A percentile compares a stretch with the other conserved stretches of the same genome.
Conservation (phyloP, 331 rosid species). For the Cydonia oblonga region DNA sequence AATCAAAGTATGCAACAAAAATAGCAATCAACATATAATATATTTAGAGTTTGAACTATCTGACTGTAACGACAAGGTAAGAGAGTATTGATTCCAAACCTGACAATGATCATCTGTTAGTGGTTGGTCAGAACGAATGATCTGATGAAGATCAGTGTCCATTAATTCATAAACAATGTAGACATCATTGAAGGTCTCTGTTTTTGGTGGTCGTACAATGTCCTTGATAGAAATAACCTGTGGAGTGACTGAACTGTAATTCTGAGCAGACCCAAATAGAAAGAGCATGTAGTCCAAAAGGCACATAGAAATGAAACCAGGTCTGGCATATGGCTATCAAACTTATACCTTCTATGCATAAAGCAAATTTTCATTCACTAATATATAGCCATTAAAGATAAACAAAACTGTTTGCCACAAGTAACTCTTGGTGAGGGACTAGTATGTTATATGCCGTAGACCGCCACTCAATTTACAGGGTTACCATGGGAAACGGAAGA, state of each 20-base stretch:
- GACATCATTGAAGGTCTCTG: conserved; percentile 74
- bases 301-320: not conserved
- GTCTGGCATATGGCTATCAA: not conserved
- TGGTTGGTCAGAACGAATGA: conserved; percentile 69
- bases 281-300: conserved; percentile 1
- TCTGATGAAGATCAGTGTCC: conserved; percentile 95
- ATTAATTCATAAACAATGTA: conserved; percentile 89
- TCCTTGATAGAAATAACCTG: conserved; percentile 73
- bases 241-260: not conserved
- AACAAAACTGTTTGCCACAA: not conserved
- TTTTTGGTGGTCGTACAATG: conserved; percentile 68
- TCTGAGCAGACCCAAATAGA: conserved; percentile 3
- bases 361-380: not conserved
- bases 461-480: not conserved
- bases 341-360: not conserved
- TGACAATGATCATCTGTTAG: conserved; percentile 73
- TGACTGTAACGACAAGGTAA: not conserved
- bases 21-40: not conserved
- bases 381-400: not conserved
- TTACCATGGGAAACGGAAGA: not conserved
- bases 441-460: not conserved
- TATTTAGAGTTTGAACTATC: not conserved
- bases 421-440: not conserved
- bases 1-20: not conserved
- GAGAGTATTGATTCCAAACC: conserved; percentile 43